Evolutionary conservation across 202 grass and related monocot genomes (phyloP).

Genomic region (Saccharum hybrid): DNA sequence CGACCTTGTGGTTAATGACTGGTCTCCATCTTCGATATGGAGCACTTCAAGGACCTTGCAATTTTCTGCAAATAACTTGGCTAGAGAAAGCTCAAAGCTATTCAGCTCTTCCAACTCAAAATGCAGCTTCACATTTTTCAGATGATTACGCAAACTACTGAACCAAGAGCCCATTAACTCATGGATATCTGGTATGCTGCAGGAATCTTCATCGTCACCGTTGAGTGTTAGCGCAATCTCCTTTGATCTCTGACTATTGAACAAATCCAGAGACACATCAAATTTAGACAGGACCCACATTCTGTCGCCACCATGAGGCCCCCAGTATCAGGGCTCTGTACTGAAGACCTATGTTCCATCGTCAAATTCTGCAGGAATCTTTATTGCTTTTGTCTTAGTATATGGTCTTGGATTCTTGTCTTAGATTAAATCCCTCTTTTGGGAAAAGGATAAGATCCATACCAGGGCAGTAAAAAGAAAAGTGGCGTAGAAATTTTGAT

Average conservation of each 20-base stretch:
- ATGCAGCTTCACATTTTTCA: neutral
- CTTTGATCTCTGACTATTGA: neutral
- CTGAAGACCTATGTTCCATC: neutral
- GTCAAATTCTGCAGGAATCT: neutral
- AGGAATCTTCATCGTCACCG: neutral
- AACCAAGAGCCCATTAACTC: neutral
- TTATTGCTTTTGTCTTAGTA: neutral
- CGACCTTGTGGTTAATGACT: neutral
- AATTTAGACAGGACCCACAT: too few species aligned
- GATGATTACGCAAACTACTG: neutral
- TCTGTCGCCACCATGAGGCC: too few species aligned
- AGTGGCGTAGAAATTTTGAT: neutral
- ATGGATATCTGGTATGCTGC: neutral
- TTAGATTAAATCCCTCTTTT: neutral
- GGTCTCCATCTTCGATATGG: neutral
- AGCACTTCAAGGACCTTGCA: neutral
- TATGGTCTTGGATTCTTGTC: neutral
- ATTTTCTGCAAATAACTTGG: conserved; percentile 1
- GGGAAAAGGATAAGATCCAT: neutral
- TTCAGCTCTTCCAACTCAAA: neutral
- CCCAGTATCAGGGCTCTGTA: neutral
- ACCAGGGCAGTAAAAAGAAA: neutral
- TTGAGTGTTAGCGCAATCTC: conserved; percentile 6
- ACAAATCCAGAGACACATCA: neutral
- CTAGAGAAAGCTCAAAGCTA: conserved; percentile 1